Percentiles rank a stretch among this genome's conserved stretches.
Evolutionary conservation across 176 grass and related monocot species (phyloP).

Genomic region (Alopecurus myosuroides): DNA sequence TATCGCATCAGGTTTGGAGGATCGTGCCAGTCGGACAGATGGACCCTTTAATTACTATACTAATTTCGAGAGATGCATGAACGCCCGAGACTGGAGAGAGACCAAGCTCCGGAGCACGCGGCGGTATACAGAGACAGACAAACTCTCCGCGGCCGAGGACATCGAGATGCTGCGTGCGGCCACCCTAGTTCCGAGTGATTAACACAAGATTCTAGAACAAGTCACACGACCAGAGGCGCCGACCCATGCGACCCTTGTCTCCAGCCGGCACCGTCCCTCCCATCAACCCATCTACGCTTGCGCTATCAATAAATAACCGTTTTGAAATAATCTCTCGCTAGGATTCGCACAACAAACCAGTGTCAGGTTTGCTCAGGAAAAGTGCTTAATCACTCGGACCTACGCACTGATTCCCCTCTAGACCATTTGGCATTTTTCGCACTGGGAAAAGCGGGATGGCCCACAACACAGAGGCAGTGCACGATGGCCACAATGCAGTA

Average conservation of each 20-base stretch:
- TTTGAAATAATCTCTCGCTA: background rate
- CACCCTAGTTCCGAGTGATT: background rate
- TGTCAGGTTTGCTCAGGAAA: background rate
- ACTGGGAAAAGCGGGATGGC: background rate
- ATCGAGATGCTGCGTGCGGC: background rate
- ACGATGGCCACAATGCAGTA: background rate
- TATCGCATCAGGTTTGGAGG: background rate
- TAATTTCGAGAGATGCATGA: background rate
- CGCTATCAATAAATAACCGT: background rate
- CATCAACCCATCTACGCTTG: background rate
- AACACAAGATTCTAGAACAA: background rate
- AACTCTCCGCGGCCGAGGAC: background rate
- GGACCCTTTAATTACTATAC: background rate
- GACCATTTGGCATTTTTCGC: background rate
- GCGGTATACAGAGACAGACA: conserved; percentile 16
- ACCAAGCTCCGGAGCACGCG: background rate
- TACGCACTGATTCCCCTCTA: conserved; percentile 11
- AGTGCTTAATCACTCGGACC: background rate
- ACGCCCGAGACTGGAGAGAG: background rate
- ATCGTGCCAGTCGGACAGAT: background rate
- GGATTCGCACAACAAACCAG: background rate
- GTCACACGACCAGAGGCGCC: conserved; percentile 22
- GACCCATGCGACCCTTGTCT: conserved; percentile 24
- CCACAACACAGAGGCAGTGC: background rate
- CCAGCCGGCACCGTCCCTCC: background rate